phyloP scores from a whole-genome alignment of 2,329 filamentous ascomycete genomes.

The Stemphylium vesicarium region DNA sequence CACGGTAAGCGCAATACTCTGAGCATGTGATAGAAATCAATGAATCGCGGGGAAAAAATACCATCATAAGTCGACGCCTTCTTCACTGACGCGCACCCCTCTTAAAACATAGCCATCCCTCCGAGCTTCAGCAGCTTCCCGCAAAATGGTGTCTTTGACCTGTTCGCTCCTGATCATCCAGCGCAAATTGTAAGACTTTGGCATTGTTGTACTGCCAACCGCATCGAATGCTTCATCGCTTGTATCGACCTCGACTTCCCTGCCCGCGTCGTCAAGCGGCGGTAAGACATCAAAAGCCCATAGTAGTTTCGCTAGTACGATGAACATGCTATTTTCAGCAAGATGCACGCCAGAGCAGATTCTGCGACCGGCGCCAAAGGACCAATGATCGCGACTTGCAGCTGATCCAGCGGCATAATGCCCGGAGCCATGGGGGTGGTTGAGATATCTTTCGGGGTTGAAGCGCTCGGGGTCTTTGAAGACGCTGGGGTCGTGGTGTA shows the following conservation, averaged over 20 bases:
- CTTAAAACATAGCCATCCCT: constrained; percentile 42
- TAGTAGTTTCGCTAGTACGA: constrained; percentile 54
- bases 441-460: constrained; percentile 54
- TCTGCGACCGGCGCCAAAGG: constrained; percentile 53
- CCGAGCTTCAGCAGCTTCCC: constrained; percentile 36
- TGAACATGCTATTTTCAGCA: constrained; percentile 53
- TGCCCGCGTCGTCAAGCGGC: constrained; percentile 43
- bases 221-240: constrained; percentile 44
- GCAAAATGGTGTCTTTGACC: constrained; percentile 24
- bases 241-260: constrained; percentile 44
- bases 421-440: constrained; percentile 33
- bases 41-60: not conserved
- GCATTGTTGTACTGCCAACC: constrained; percentile 37
- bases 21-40: not conserved
- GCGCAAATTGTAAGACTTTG: constrained; percentile 41
- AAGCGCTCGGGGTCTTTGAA: constrained; percentile 50
- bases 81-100: constrained; percentile 38
- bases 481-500: constrained; percentile 46
- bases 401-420: constrained; percentile 45
- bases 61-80: constrained; percentile 26
- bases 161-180: constrained; percentile 34
- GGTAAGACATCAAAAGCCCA: constrained; percentile 57
- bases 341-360: constrained; percentile 53
- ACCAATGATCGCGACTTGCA: constrained; percentile 42
- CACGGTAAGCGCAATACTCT: not conserved